phyloP scores from a whole-genome alignment of 2,329 filamentous ascomycete species.

The Monosporascus sp. region DNA sequence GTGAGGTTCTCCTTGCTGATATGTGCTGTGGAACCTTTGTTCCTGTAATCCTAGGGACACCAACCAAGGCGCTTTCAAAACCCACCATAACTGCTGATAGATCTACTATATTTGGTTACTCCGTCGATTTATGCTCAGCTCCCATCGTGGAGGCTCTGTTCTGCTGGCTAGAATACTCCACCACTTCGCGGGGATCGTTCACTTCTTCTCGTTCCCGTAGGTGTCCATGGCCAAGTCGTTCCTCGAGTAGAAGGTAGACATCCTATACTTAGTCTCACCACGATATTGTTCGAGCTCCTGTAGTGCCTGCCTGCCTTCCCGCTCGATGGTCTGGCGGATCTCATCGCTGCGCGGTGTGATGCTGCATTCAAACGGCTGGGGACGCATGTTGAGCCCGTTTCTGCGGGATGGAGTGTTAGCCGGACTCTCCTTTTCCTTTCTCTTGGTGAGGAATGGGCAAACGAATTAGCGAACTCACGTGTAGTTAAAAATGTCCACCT shows the following conservation, averaged over 20 bases:
- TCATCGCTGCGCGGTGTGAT: conserved; percentile 44
- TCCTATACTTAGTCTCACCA: conserved; percentile 51
- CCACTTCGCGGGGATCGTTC: too few relatives aligned
- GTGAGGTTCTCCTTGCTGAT: too few relatives aligned
- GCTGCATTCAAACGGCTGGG: conserved; percentile 47
- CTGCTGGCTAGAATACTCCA: too few relatives aligned
- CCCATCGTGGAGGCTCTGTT: too few relatives aligned
- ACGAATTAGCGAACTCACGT: conserved; percentile 34
- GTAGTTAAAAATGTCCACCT: conserved; percentile 52
- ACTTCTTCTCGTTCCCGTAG: conserved; percentile 20
- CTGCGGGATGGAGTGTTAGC: conserved; percentile 19
- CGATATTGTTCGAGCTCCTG: conserved; percentile 45
- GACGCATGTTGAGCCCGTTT: conserved; percentile 54
- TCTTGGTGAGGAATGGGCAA: too few relatives aligned
- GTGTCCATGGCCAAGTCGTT: conserved; percentile 26
- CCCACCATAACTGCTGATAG: too few relatives aligned
- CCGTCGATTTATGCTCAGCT: too few relatives aligned
- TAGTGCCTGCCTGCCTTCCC: conserved; percentile 47
- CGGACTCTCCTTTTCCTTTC: neutral
- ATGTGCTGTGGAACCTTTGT: too few relatives aligned
- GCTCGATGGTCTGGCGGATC: conserved; percentile 43
- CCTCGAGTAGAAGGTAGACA: conserved; percentile 45
- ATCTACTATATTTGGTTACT: too few relatives aligned
- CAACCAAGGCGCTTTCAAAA: too few relatives aligned
- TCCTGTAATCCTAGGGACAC: too few relatives aligned